Percentiles rank a stretch among this genome's conserved stretches.
These are phyloP conservation scores for Daldinia childiae DNA, from an alignment of 495 filamentous ascomycete species.

Conservation along the genomic window DNA sequence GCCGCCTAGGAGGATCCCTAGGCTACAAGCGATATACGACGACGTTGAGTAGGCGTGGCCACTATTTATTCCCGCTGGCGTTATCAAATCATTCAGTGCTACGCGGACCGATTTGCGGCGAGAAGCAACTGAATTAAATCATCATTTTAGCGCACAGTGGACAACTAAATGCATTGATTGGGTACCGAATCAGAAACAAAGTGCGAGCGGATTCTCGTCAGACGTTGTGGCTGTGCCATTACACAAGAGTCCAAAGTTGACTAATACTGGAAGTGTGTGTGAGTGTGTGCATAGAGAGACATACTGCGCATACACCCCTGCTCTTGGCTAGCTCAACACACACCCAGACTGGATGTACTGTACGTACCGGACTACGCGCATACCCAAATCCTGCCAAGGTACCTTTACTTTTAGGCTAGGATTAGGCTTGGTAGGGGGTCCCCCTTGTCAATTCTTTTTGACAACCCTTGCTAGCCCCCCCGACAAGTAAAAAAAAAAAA, in stretches of 20 bases:
- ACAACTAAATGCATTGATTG: constrained; percentile 25
- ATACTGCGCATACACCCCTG: constrained; percentile 34
- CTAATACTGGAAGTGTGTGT: constrained; percentile 24
- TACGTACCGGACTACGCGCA: constrained; percentile 21
- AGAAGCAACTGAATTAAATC: constrained; percentile 27
- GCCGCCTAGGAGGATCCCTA: constrained; percentile 30
- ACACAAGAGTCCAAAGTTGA: constrained; percentile 16
- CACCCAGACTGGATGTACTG: constrained; percentile 15
- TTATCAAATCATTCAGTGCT: constrained; percentile 19
- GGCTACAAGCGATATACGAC: constrained; percentile 29
- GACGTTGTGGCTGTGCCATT: constrained; percentile 45
- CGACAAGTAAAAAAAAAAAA: constrained; percentile 29
- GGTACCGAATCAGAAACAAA: constrained; percentile 42
- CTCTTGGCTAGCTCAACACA: constrained; percentile 29
- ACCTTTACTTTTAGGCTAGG: constrained; percentile 42
- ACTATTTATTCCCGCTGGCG: constrained; percentile 14
- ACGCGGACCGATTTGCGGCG: constrained; percentile 21
- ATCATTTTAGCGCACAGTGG: constrained; percentile 28
- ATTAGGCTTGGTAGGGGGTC: constrained; percentile 34
- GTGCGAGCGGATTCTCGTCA: constrained; percentile 45
- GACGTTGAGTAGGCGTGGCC: constrained; percentile 34
- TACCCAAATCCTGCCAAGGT: constrained; percentile 34
- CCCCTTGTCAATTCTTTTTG: constrained; percentile 20
- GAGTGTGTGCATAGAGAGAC: neutral
- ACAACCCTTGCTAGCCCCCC: constrained; percentile 26